Conservation (phyloP, 495 filamentous ascomycete species). For the Staphylotrichum tortipilum region DNA sequence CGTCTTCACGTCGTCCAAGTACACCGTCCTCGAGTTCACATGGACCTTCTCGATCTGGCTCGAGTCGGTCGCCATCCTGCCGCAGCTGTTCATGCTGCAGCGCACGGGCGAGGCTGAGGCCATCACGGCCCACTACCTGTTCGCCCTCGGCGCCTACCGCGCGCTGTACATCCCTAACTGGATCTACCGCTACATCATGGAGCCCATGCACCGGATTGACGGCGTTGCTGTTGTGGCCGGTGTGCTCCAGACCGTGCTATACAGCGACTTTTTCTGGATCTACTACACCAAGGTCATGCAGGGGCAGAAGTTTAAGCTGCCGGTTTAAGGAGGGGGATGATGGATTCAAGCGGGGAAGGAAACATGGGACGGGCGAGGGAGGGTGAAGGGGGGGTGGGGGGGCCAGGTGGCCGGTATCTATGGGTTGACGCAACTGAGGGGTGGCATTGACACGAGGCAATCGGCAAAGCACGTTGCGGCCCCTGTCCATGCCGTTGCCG, state of each 20-base stretch:
- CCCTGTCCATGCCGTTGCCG: no score
- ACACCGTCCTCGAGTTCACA: slow-evolving; percentile 64
- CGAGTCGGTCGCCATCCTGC: slow-evolving; percentile 90
- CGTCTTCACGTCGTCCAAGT: slow-evolving; percentile 74
- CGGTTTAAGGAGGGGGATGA: slow-evolving; percentile 46
- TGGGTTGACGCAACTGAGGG: no score
- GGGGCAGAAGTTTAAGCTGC: slow-evolving; percentile 80
- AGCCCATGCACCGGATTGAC: slow-evolving; percentile 59
- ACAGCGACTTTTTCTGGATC: slow-evolving; percentile 99
- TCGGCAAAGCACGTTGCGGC: no score
- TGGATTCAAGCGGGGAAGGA: background rate
- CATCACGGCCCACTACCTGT: slow-evolving; percentile 97
- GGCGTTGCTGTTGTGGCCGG: slow-evolving; percentile 78
- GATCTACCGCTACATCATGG: slow-evolving; percentile 78
- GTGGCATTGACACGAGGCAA: no score
- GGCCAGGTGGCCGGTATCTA: no score
- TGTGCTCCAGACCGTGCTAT: slow-evolving; percentile 84
- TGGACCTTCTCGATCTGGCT: slow-evolving; percentile 99
- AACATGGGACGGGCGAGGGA: no score
- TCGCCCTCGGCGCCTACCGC: slow-evolving; percentile 83
- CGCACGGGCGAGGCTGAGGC: slow-evolving; percentile 96
- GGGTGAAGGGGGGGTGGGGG: no score
- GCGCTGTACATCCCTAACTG: slow-evolving; percentile 98
- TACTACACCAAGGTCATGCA: slow-evolving; percentile 94
- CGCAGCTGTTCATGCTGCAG: slow-evolving; percentile 96